These are phyloP conservation scores for Saturnispora bothae DNA, from an alignment of 805 yeast species.

Conservation along the genomic window DNA sequence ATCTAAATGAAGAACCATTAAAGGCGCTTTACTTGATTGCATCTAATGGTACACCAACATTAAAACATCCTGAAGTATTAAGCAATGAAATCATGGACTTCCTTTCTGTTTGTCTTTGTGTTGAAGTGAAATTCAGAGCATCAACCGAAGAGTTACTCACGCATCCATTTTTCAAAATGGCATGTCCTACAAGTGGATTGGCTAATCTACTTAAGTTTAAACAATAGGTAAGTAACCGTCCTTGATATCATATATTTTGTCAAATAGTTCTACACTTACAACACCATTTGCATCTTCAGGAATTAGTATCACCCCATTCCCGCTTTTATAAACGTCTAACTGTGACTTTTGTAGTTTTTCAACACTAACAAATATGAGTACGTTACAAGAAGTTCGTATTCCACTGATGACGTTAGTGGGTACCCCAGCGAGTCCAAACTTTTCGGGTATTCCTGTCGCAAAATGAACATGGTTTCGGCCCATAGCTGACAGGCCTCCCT, in stretches of 20 bases:
- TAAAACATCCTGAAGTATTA: constrained; percentile 71
- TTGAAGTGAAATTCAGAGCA: constrained; percentile 87
- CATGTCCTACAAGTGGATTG: constrained; percentile 50
- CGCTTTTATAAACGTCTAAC: constrained; percentile 47
- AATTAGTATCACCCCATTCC: constrained; percentile 66
- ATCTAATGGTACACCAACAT: constrained; percentile 90
- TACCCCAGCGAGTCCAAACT: constrained; percentile 3
- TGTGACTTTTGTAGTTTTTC: constrained; percentile 34
- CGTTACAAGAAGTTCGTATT: constrained; percentile 46
- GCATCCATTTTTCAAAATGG: constrained; percentile 59
- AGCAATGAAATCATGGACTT: constrained; percentile 75
- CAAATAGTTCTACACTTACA: constrained; percentile 36
- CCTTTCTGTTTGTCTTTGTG: constrained; percentile 84
- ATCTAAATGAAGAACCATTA: constrained; percentile 89
- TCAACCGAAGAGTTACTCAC: constrained; percentile 76
- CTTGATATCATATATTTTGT: constrained; percentile 18
- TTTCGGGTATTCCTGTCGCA: constrained; percentile 45
- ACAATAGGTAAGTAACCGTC: constrained; percentile 10
- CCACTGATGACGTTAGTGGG: constrained; percentile 50
- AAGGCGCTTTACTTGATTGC: constrained; percentile 91
- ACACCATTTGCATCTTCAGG: constrained; percentile 49
- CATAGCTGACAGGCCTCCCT: constrained; percentile 60
- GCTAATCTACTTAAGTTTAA: constrained; percentile 40
- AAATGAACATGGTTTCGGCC: constrained; percentile 78
- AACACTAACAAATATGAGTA: constrained; percentile 54